phyloP scores from a whole-genome alignment of 2,329 filamentous ascomycete genomes.

The Dactylellina leptospora region DNA sequence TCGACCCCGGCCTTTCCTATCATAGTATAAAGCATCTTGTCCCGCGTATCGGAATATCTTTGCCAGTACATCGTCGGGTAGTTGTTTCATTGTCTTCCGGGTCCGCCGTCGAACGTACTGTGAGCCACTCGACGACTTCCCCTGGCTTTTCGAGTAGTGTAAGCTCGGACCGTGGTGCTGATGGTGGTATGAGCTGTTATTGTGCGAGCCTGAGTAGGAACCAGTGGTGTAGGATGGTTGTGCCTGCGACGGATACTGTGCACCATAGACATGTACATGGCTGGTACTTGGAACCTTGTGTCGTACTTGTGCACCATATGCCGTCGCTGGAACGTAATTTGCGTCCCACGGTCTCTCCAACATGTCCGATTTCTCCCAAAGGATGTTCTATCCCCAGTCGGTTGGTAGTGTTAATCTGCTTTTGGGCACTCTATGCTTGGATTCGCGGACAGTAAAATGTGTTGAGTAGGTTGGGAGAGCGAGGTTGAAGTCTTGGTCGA shows the following conservation, averaged over 20 bases:
- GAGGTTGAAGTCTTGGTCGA: slow-evolving; percentile 5
- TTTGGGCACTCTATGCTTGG: slow-evolving; percentile 12
- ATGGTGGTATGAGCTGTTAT: slow-evolving; percentile 36
- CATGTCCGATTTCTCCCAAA: slow-evolving; percentile 50
- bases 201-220: slow-evolving; percentile 35
- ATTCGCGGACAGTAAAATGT: slow-evolving; percentile 26
- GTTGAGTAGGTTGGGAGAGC: slow-evolving; percentile 31
- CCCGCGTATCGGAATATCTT: slow-evolving; percentile 52
- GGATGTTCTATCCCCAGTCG: slow-evolving; percentile 39
- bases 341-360: slow-evolving; percentile 54
- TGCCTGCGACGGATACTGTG: slow-evolving; percentile 51
- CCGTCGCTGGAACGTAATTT: slow-evolving; percentile 53
- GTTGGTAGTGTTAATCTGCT: slow-evolving; percentile 7
- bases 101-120: slow-evolving; percentile 47
- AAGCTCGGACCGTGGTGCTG: slow-evolving; percentile 38
- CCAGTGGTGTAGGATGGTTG: slow-evolving; percentile 43
- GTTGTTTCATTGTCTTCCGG: slow-evolving; percentile 44
- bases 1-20: slow-evolving; percentile 38
- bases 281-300: slow-evolving; percentile 51
- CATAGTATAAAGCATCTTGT: slow-evolving; percentile 30
- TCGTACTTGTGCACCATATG: slow-evolving; percentile 53
- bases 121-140: slow-evolving; percentile 48
- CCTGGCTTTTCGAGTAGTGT: slow-evolving; percentile 47
- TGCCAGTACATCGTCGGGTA: slow-evolving; percentile 48
- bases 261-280: slow-evolving; percentile 45